Percentiles rank a stretch among this genome's conserved stretches.
phyloP scores from a whole-genome alignment of 2,329 filamentous ascomycete genomes.

The Pyrenophora tritici-repentis region DNA sequence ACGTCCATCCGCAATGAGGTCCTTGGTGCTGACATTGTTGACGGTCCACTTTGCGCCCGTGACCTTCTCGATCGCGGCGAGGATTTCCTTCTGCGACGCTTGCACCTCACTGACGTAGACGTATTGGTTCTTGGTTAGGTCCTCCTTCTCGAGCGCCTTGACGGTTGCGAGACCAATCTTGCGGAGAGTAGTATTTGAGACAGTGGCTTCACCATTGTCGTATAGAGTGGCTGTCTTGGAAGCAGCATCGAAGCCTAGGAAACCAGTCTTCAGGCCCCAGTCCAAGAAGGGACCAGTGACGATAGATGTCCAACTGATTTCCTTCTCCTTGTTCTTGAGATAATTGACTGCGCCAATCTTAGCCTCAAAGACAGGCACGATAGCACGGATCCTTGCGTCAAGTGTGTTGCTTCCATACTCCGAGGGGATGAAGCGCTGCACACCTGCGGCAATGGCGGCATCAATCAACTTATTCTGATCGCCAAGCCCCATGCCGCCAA shows the following conservation, averaged over 20 bases:
- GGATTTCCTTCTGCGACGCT: conserved; percentile 62
- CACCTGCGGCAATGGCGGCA: conserved; percentile 63
- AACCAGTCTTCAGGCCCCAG: conserved; percentile 58
- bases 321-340: conserved; percentile 53
- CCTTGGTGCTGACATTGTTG: conserved; percentile 43
- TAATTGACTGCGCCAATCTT: conserved; percentile 60
- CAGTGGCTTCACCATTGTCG: conserved; percentile 61
- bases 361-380: conserved; percentile 58
- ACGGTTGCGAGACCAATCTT: conserved; percentile 60
- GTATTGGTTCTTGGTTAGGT: conserved; percentile 62
- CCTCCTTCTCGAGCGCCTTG: conserved; percentile 55
- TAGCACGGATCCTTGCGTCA: conserved; percentile 40
- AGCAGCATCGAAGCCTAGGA: conserved; percentile 58
- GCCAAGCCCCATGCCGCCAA: conserved; percentile 49
- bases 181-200: conserved; percentile 57
- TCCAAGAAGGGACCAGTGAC: conserved; percentile 62
- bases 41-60: conserved; percentile 59
- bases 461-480: conserved; percentile 61
- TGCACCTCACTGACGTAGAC: conserved; percentile 63
- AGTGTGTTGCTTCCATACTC: conserved; percentile 59
- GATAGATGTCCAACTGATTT: conserved; percentile 61
- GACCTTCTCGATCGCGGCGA: conserved; percentile 58
- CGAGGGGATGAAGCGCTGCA: conserved; percentile 65
- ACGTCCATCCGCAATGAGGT: conserved; percentile 36
- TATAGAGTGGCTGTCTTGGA: conserved; percentile 59